Evolutionary conservation across 2,329 filamentous ascomycete genomes (phyloP).

Genomic region (Metarhizium rileyi): DNA sequence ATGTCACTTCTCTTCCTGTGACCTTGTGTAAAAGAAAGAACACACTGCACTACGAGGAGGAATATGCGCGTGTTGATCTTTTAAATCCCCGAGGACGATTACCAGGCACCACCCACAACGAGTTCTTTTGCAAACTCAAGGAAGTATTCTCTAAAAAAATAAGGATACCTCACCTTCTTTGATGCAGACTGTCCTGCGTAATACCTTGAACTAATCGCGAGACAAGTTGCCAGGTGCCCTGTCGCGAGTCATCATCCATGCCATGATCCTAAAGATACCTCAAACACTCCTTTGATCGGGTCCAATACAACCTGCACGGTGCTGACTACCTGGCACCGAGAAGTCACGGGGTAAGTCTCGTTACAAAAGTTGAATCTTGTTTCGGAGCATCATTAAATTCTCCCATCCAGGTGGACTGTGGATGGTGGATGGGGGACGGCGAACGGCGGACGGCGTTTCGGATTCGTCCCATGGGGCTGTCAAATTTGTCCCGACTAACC

Average conservation of each 20-base stretch:
- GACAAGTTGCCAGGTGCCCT: background rate
- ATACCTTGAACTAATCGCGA: background rate
- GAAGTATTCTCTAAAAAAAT: background rate
- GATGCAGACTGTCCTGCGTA: background rate
- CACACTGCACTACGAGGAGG: too few species aligned
- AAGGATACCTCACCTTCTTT: background rate
- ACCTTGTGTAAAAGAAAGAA: too few species aligned
- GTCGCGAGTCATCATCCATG: background rate
- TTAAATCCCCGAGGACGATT: too few species aligned
- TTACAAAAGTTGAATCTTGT: background rate
- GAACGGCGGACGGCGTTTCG: background rate
- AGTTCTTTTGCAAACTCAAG: too few species aligned
- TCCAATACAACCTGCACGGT: background rate
- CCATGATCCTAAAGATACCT: conserved; percentile 1
- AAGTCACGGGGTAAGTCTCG: too few species aligned
- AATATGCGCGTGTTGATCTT: too few species aligned
- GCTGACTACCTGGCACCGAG: background rate
- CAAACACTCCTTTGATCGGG: conserved; percentile 1
- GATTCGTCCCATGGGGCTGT: background rate
- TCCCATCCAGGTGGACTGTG: too few species aligned
- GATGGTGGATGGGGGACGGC: too few species aligned
- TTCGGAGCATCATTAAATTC: background rate
- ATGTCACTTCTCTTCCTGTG: too few species aligned
- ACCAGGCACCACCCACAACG: too few species aligned
- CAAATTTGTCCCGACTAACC: background rate